Conservation (phyloP, 2,329 filamentous ascomycete genomes). For the Colletotrichum neosansevieriae region DNA sequence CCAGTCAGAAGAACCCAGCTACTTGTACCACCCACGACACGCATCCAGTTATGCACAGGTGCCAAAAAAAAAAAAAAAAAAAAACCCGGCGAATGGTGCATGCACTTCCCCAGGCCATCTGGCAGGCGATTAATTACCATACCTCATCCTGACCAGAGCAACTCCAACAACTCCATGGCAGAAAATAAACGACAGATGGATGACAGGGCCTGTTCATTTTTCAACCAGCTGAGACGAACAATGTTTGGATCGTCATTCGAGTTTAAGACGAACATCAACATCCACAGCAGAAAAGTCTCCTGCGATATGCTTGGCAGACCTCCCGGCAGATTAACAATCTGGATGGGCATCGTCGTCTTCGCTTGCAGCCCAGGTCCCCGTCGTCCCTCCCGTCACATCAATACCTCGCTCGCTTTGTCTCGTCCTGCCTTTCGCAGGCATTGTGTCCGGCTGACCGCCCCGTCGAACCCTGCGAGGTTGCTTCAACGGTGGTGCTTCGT, state of each 20-base stretch:
- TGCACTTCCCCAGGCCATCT: conserved; percentile 28
- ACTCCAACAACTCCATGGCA: neutral
- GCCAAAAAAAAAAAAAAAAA: neutral
- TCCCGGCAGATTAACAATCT: conserved; percentile 16
- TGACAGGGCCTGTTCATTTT: conserved; percentile 12
- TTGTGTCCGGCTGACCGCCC: conserved; percentile 21
- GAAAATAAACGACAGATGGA: conserved; percentile 18
- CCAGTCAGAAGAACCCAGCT: neutral
- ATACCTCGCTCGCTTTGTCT: neutral
- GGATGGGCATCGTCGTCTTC: neutral
- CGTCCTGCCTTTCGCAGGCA: conserved; percentile 24
- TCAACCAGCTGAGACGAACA: conserved; percentile 28
- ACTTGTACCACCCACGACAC: conserved; percentile 19
- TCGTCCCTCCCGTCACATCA: conserved; percentile 1
- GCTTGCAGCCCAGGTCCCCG: conserved; percentile 21
- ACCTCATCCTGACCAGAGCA: conserved; percentile 4
- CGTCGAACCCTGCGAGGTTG: conserved; percentile 17
- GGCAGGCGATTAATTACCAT: conserved; percentile 13
- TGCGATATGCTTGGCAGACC: neutral
- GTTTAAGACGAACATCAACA: conserved; percentile 21
- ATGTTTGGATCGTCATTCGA: conserved; percentile 16
- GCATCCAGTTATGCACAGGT: conserved; percentile 10
- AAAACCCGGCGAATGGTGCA: conserved; percentile 33
- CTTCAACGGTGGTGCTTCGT: conserved; percentile 16
- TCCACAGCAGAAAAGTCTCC: neutral